phyloP scores from a whole-genome alignment of 2,329 filamentous ascomycete genomes.

The Huntiella moniliformis region DNA sequence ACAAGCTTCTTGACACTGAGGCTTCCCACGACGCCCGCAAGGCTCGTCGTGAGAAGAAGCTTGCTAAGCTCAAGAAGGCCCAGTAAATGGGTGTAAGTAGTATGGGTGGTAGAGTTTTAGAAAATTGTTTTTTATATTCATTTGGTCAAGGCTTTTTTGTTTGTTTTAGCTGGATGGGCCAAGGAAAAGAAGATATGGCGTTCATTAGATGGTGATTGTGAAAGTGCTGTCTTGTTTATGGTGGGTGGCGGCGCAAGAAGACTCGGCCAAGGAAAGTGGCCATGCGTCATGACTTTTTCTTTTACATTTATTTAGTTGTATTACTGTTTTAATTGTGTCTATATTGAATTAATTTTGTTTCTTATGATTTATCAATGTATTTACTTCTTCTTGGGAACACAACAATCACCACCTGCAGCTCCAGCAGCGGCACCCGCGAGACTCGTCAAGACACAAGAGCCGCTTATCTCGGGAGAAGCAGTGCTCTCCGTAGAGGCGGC shows the following conservation, averaged over 20 bases:
- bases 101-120: too few relatives aligned
- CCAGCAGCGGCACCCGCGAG: conserved; percentile 28
- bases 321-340: conserved; percentile 7
- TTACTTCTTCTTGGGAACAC: conserved; percentile 25
- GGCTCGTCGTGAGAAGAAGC: conserved; percentile 61
- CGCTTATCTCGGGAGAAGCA: conserved; percentile 16
- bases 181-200: too few relatives aligned
- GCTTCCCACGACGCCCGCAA: conserved; percentile 73
- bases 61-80: conserved; percentile 49
- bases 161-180: too few relatives aligned
- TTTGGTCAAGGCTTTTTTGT: too few relatives aligned
- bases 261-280: background rate
- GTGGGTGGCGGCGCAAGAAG: too few relatives aligned
- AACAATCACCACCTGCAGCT: conserved; percentile 32
- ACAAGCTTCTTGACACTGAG: conserved; percentile 85
- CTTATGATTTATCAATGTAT: background rate
- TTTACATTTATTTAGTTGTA: conserved; percentile 11
- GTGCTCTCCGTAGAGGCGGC: conserved; percentile 13
- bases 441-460: conserved; percentile 19
- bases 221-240: too few relatives aligned
- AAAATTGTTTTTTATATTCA: too few relatives aligned
- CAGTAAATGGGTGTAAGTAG: conserved; percentile 27
- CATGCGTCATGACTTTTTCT: conserved; percentile 1
- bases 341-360: conserved; percentile 4
- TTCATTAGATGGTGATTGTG: too few relatives aligned